Evolutionary conservation across 192 early-diverging fungal genomes (phyloP), one percentile per base, ranked within the genome.

Genomic region (Podila minutissima): DNA sequence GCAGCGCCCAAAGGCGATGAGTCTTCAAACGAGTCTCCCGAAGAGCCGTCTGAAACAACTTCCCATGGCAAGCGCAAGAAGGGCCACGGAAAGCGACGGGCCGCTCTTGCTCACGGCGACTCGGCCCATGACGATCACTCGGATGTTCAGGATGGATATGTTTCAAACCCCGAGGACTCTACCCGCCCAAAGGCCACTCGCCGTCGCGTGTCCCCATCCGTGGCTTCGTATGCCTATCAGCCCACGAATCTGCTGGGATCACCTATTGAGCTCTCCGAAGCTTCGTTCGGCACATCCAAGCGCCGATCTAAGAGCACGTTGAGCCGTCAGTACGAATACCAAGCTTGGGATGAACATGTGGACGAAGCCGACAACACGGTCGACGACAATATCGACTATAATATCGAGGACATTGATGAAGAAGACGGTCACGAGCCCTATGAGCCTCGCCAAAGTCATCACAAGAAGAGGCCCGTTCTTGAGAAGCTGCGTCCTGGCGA

Each of bases 21-120:
- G 26, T 69, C 71, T 11, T 69, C 69, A 38, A 71, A 62, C 28
- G 69, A 71, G 9, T 35, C 37, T 29, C 66, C 64, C 4, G 69
- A 71, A 24, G 64, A 67, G 6, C 57, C 64, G 17, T 61, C 67
- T 48, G 75, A 71, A 19, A 55, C 59, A 10, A 26, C 26, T 13
- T 17, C 26, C 59, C 59, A 61, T 32, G 13, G 17, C 17, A 79
- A 72, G 35, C 75, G 75, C 8, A 77, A 65, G 31, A 77, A 66
- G n/a, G 59, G 59, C 15, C 24, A 6, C 3, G 41, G 53, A n/a
- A 55, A 55, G 24, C 53, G 53, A 55, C 53, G 53, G 20, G 53
- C 53, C n/a, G n/a, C 53, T 55, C 53, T 55, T n/a, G 53, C 53
- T 26, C 8, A 55, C 17, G 53, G 53, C 0, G 53, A 53, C 50